A percentile compares a stretch with the other conserved stretches of the same genome.
Evolutionary conservation across 371 early-diverging fungal genomes (phyloP).

Genomic region (Blakeslea trispora): DNA sequence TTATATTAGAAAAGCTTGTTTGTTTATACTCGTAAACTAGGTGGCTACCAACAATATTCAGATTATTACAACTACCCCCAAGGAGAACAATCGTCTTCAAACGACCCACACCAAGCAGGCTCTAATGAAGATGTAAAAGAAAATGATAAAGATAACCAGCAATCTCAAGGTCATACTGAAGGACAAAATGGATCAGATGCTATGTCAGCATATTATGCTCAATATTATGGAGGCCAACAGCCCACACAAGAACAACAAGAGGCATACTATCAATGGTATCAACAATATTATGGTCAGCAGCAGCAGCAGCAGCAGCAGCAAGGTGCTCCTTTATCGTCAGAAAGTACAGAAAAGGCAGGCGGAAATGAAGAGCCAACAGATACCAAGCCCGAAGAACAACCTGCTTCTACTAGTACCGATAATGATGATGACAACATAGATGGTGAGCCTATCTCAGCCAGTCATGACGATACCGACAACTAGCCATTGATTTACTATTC

Average conservation of each 20-base stretch:
- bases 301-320: not conserved
- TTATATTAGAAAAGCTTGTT: not conserved
- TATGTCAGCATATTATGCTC: constrained; percentile 29
- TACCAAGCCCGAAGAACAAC: too few species aligned
- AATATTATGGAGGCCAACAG: constrained; percentile 36
- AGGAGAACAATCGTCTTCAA: constrained; percentile 21
- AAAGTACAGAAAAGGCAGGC: too few species aligned
- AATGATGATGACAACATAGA: too few species aligned
- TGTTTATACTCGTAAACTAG: not conserved
- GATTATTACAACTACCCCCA: constrained; percentile 37
- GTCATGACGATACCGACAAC: too few species aligned
- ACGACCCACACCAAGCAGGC: constrained; percentile 5
- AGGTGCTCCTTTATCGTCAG: too few species aligned
- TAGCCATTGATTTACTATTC: too few species aligned
- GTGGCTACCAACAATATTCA: constrained; percentile 26
- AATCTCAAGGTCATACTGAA: constrained; percentile 1
- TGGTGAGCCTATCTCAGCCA: too few species aligned
- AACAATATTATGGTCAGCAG: constrained; percentile 45
- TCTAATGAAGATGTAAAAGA: not conserved
- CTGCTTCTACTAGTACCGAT: too few species aligned
- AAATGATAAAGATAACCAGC: not conserved
- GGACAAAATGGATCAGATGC: constrained; percentile 11
- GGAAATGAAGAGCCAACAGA: too few species aligned
- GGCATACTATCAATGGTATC: constrained; percentile 51
- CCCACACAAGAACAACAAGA: constrained; percentile 39